phyloP scores from a whole-genome alignment of 2,329 filamentous ascomycete genomes.

The Rhynchosporium agropyri region DNA sequence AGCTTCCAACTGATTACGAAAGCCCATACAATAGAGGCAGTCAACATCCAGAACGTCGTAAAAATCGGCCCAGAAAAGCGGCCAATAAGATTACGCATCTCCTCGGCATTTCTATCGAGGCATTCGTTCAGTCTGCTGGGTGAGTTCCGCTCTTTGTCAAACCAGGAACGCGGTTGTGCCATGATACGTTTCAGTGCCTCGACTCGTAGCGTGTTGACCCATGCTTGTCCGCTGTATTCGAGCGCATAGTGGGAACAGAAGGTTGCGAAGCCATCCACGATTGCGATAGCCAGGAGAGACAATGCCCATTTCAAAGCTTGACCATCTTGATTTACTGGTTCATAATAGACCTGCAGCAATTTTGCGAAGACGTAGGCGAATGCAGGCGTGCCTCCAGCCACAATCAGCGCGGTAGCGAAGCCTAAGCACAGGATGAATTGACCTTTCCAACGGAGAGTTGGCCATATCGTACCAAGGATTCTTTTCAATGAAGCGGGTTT shows the following conservation, averaged over 20 bases:
- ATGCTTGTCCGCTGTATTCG: slow-evolving; percentile 71
- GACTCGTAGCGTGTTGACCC: slow-evolving; percentile 72
- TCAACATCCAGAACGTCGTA: slow-evolving; percentile 67
- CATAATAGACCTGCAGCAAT: slow-evolving; percentile 71
- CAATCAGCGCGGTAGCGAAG: slow-evolving; percentile 46
- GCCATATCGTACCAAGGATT: slow-evolving; percentile 74
- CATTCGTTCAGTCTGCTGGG: slow-evolving; percentile 66
- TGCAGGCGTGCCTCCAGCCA: slow-evolving; percentile 47
- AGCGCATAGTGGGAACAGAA: slow-evolving; percentile 72
- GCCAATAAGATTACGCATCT: slow-evolving; percentile 81
- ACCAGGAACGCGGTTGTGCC: slow-evolving; percentile 77
- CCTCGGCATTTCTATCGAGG: slow-evolving; percentile 81
- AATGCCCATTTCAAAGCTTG: slow-evolving; percentile 62
- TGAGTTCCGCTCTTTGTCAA: slow-evolving; percentile 68
- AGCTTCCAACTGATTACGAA: slow-evolving; percentile 76
- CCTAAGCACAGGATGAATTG: slow-evolving; percentile 61
- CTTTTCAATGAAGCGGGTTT: slow-evolving; percentile 46
- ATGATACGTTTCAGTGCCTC: slow-evolving; percentile 72
- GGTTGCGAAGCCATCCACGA: slow-evolving; percentile 65
- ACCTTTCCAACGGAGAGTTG: slow-evolving; percentile 56
- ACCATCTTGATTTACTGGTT: slow-evolving; percentile 40
- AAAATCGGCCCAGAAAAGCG: slow-evolving; percentile 74
- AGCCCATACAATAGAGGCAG: slow-evolving; percentile 74
- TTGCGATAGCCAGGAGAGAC: slow-evolving; percentile 67
- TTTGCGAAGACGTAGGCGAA: slow-evolving; percentile 79